Conservation (phyloP, 352 stramenopile genomes). For the Globisporangium splendens region DNA sequence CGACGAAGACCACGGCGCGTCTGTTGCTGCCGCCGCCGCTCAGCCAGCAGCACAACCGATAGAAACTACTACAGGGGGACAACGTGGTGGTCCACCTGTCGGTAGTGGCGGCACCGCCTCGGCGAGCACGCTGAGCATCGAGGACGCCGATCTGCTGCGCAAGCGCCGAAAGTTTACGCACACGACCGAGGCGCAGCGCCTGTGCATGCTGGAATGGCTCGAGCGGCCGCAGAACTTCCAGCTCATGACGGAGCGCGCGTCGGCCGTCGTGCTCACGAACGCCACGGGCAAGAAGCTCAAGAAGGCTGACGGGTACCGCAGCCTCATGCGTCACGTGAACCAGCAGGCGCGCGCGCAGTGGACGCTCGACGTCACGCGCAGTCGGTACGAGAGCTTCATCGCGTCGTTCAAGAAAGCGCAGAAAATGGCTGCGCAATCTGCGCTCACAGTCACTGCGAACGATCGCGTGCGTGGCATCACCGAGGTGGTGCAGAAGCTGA, state of each 20-base stretch:
- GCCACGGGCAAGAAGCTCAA: constrained; percentile 28
- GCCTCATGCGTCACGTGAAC: constrained; percentile 52
- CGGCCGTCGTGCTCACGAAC: constrained; percentile 4
- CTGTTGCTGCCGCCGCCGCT: not conserved
- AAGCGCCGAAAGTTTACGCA: constrained; percentile 44
- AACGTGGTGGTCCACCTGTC: not conserved
- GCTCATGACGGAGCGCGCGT: constrained; percentile 24
- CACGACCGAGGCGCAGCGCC: constrained; percentile 44
- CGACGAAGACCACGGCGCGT: not conserved
- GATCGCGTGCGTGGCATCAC: constrained; percentile 19
- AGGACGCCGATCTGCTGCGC: constrained; percentile 13
- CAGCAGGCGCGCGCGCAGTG: constrained; percentile 26
- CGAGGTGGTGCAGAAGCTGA: constrained; percentile 16
- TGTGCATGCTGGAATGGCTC: constrained; percentile 53
- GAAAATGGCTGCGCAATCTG: constrained; percentile 4
- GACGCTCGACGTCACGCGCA: constrained; percentile 46
- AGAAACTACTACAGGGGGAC: not conserved
- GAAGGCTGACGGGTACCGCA: constrained; percentile 52
- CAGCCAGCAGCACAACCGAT: not conserved
- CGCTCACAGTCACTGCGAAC: constrained; percentile 18
- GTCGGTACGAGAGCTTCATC: constrained; percentile 57
- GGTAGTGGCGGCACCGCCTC: not conserved
- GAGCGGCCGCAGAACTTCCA: constrained; percentile 44
- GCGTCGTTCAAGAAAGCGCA: constrained; percentile 30
- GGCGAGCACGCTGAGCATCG: constrained; percentile 5